Evolutionary conservation across 164 flowering plant genomes (phyloP).

Genomic region (Umbellularia californica): DNA sequence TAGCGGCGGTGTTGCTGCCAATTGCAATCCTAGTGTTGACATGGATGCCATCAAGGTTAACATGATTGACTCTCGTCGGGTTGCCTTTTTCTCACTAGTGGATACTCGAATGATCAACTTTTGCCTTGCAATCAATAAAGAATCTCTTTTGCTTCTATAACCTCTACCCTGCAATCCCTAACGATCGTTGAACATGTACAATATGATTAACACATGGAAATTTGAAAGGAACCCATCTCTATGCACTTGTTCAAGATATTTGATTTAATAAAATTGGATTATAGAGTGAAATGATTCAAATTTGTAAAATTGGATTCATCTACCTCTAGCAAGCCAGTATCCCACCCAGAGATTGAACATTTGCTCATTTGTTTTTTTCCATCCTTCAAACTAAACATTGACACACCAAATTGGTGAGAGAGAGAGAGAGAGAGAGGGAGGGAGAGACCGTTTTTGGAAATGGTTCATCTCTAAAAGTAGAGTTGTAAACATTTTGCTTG

Average conservation of each 20-base stretch:
- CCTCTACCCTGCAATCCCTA: conserved; percentile 21
- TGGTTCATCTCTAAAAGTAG: too few species aligned
- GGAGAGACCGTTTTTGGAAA: too few species aligned
- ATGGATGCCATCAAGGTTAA: conserved; percentile 33
- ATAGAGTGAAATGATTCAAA: neutral
- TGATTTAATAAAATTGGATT: neutral
- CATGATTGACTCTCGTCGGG: conserved; percentile 27
- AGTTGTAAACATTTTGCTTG: too few species aligned
- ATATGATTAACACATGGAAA: too few species aligned
- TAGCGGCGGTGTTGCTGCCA: conserved; percentile 16
- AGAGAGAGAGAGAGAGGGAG: too few species aligned
- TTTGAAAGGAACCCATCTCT: too few species aligned
- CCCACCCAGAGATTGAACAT: too few species aligned
- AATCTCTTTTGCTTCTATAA: conserved; percentile 29
- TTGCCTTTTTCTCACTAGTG: conserved; percentile 10
- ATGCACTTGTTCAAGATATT: too few species aligned
- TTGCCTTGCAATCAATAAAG: conserved; percentile 13
- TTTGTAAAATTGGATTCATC: neutral
- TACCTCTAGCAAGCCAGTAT: neutral
- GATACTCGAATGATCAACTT: conserved; percentile 3
- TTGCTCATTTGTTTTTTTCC: too few species aligned
- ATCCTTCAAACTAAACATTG: too few species aligned
- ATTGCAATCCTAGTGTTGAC: conserved; percentile 20
- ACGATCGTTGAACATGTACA: too few species aligned
- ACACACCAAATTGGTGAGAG: too few species aligned